phyloP scores from a whole-genome alignment of 306 rosid species.

The Luffa aegyptiaca region DNA sequence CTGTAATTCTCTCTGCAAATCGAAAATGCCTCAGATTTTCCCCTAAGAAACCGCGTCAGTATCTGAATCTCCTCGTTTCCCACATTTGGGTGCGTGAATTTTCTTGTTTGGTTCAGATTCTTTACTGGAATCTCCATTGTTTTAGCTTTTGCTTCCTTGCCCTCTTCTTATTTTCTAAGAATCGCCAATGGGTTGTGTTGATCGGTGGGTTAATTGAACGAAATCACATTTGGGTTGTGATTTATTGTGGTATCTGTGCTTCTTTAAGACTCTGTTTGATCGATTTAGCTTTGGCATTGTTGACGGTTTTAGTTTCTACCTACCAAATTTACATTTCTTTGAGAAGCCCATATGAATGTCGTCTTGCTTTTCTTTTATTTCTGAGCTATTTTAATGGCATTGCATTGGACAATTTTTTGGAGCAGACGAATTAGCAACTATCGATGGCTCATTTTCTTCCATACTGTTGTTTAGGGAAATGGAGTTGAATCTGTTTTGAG shows the following conservation, averaged over 20 bases:
- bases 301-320: not conserved
- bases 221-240: not conserved
- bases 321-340: not conserved
- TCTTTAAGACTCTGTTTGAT: not conserved
- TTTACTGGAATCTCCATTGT: not conserved
- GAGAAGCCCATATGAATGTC: not conserved
- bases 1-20: not conserved
- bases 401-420: not conserved
- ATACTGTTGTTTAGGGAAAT: not conserved
- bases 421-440: not conserved
- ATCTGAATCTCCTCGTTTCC: not conserved
- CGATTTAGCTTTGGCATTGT: not conserved
- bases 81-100: slow-evolving; percentile 2
- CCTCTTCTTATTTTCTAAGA: not conserved
- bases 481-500: not conserved
- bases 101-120: not conserved
- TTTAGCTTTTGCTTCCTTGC: not conserved
- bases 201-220: not conserved
- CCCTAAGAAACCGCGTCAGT: not conserved
- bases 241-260: not conserved
- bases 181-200: not conserved
- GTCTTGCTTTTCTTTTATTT: not conserved
- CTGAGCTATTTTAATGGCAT: not conserved
- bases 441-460: not conserved
- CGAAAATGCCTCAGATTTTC: not conserved